A percentile compares a stretch with the other conserved stretches of the same genome.
Evolutionary conservation across 768 basidiomycete genomes (phyloP).

Genomic region (Kwoniella sp.): DNA sequence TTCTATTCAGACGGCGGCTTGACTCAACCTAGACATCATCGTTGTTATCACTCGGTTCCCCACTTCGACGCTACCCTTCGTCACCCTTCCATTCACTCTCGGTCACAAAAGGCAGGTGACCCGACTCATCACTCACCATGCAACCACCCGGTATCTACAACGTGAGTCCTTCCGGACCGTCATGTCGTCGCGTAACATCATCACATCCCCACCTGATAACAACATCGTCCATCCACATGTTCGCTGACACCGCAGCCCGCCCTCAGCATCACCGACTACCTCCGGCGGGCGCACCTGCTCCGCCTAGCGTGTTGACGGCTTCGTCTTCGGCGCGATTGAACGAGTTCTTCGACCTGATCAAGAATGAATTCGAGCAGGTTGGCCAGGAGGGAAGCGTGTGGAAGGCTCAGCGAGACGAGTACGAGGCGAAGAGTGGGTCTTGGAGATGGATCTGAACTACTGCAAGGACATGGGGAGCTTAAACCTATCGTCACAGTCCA

Average conservation of each 20-base stretch:
- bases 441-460: no score
- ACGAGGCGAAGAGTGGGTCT: slow-evolving; percentile 75
- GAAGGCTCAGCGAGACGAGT: slow-evolving; percentile 78
- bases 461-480: no score
- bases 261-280: slow-evolving; percentile 18
- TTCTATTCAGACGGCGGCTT: no score
- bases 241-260: not conserved
- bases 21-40: no score
- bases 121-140: slow-evolving; percentile 6
- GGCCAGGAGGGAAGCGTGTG: slow-evolving; percentile 63
- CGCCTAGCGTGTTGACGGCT: slow-evolving; percentile 12
- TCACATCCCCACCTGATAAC: not conserved
- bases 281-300: slow-evolving; percentile 13
- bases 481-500: slow-evolving; percentile 8
- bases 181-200: not conserved
- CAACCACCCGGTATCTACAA: slow-evolving; percentile 31
- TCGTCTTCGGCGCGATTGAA: slow-evolving; percentile 55
- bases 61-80: no score
- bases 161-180: slow-evolving; percentile 9
- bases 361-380: slow-evolving; percentile 77
- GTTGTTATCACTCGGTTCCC: no score
- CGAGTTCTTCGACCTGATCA: slow-evolving; percentile 74
- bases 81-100: no score
- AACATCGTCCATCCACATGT: not conserved
- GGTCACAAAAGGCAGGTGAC: no score